These are phyloP conservation scores for Ceratocystis destructans DNA, from an alignment of 2,329 filamentous ascomycete genomes.

Conservation along the genomic window DNA sequence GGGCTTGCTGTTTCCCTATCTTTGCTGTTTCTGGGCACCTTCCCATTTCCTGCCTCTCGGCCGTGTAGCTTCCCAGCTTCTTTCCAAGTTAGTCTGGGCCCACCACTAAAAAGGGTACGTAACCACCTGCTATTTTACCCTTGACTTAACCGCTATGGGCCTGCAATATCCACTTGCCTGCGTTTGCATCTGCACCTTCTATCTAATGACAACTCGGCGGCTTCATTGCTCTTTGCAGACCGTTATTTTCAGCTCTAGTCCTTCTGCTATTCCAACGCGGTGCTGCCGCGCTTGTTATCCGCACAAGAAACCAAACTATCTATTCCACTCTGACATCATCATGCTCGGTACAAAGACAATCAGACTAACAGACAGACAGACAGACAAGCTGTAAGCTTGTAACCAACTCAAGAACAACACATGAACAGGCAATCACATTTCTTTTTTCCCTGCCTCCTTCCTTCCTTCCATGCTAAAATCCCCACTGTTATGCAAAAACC, in stretches of 20 bases:
- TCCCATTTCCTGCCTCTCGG: too few relatives aligned
- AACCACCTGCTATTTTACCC: background rate
- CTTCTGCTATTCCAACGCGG: too few relatives aligned
- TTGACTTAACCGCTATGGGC: background rate
- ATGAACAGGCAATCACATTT: background rate
- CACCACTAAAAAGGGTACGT: background rate
- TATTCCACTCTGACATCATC: too few relatives aligned
- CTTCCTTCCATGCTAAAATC: slow-evolving; percentile 1
- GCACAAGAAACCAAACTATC: too few relatives aligned
- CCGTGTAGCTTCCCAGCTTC: too few relatives aligned
- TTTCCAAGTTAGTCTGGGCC: background rate
- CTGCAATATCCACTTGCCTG: background rate
- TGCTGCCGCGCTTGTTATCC: too few relatives aligned
- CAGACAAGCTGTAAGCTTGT: background rate
- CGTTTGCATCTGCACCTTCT: background rate
- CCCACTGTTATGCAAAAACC: background rate
- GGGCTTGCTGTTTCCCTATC: background rate
- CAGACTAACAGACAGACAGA: background rate
- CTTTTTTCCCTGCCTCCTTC: background rate
- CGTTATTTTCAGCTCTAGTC: background rate
- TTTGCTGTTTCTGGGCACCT: background rate
- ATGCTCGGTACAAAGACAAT: background rate
- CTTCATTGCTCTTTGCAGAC: background rate
- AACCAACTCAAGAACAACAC: background rate
- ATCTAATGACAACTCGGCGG: background rate